phyloP scores from a whole-genome alignment of 495 filamentous ascomycete species.

The Trichocladium antarcticum region DNA sequence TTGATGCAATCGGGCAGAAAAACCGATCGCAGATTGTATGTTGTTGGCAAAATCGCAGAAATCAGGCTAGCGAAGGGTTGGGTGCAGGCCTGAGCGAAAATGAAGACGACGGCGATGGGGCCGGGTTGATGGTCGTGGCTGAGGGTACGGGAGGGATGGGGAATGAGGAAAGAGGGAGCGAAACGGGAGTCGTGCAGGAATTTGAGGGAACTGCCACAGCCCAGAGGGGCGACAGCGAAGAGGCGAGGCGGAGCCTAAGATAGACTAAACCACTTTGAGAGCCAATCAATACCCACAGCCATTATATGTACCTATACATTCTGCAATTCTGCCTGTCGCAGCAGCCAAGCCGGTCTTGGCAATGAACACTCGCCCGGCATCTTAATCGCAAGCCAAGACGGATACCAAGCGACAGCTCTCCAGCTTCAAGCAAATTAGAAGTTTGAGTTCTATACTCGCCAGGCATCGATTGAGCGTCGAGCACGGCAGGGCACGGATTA shows the following conservation, averaged over 20 bases:
- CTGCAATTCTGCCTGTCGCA: too few species aligned
- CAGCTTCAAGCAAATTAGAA: too few species aligned
- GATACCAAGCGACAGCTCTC: too few species aligned
- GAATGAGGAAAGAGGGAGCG: slow-evolving; percentile 15
- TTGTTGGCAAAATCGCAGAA: neutral
- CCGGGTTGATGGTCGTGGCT: slow-evolving; percentile 9
- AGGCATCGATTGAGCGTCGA: too few species aligned
- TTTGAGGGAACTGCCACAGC: slow-evolving; percentile 9
- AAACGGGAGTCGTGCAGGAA: slow-evolving; percentile 18
- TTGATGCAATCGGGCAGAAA: neutral
- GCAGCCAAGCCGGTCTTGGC: too few species aligned
- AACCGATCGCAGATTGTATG: neutral
- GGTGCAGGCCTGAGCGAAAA: slow-evolving; percentile 29
- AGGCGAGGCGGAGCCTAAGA: slow-evolving; percentile 9
- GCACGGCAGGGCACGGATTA: too few species aligned
- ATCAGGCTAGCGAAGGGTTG: slow-evolving; percentile 33
- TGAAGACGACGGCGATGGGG: slow-evolving; percentile 18
- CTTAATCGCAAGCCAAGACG: too few species aligned
- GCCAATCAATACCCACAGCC: too few species aligned
- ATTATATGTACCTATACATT: too few species aligned
- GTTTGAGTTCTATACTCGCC: too few species aligned
- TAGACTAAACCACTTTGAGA: too few species aligned
- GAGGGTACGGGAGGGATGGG: slow-evolving; percentile 8
- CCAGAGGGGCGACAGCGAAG: slow-evolving; percentile 7
- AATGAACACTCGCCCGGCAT: too few species aligned